Evolutionary conservation across 2,329 filamentous ascomycete species (phyloP), one percentile per base, ranked within the genome.

Genomic region (Talaromyces amestolkiae): DNA sequence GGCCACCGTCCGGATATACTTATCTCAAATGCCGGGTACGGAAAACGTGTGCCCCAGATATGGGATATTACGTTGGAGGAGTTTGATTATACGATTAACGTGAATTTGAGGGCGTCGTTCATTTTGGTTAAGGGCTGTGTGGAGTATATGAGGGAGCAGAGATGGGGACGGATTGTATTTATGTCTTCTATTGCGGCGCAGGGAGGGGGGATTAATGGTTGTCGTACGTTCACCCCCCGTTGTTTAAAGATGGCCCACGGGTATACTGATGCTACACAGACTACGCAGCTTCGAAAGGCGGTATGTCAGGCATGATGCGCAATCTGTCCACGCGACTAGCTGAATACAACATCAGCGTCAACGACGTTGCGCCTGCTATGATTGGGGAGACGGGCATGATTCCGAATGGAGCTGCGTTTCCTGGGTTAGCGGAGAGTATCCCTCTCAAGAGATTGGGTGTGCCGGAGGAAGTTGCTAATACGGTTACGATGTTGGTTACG

Each of bases 311-410:
- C 2, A 86, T 89, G 84, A 88, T 89, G 84, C 86, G 83, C 72
- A 89, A 89, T 68, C 78, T 90, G 35, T 82, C 87, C 0, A 82
- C 80, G 0, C 85, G 85, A 54, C 81, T 89, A 24, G 87, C 86
- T 1, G 80, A 83, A 64, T 82, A 81, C 69, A 86, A 87, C 37
- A 87, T 90, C 69, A 87, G 86, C 15, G 86, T 89, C 65, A 89
- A 90, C 66, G 87, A 89, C 68, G 85, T 90, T n/a, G 86, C 86
- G 3, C 87, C 87, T 0, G 87, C 87, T 2, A 89, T 90, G 86
- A 89, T 90, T 68, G 87, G 86, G 3, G 83, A 85, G 24, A 87
- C 85, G 2, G 85, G 85, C 1, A 86, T 89, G 86, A 86, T 89
- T 49, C 85, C 85, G 1, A 81, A 85, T 66, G 83, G 83, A 47